Evolutionary conservation across 2,329 filamentous ascomycete genomes (phyloP).

Genomic region (Arthrobotrys megalospora): DNA sequence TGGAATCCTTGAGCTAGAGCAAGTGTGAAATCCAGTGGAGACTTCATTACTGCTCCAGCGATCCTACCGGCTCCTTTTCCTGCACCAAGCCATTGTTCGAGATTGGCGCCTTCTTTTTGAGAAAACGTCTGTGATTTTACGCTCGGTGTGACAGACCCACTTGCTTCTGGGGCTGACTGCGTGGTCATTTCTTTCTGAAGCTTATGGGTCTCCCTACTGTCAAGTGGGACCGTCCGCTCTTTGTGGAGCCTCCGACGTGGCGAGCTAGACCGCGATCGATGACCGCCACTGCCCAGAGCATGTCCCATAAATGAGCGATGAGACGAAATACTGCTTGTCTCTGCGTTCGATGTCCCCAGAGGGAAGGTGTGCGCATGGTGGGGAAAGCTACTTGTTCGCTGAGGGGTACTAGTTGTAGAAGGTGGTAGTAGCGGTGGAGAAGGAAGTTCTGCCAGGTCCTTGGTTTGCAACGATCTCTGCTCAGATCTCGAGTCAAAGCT

Average conservation of each 20-base stretch:
- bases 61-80: conserved; percentile 80
- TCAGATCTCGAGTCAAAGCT: conserved; percentile 45
- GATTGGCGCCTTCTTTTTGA: conserved; percentile 65
- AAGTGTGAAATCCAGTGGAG: conserved; percentile 87
- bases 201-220: conserved; percentile 16
- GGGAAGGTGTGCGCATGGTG: conserved; percentile 7
- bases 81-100: conserved; percentile 77
- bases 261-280: conserved; percentile 55
- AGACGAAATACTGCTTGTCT: conserved; percentile 10
- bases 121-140: conserved; percentile 2
- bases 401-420: background rate
- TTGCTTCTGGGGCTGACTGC: conserved; percentile 16
- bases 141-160: conserved; percentile 27
- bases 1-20: conserved; percentile 88
- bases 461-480: conserved; percentile 8
- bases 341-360: conserved; percentile 22
- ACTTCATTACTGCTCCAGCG: conserved; percentile 77
- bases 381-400: background rate
- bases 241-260: conserved; percentile 42
- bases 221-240: conserved; percentile 27
- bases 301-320: conserved; percentile 52
- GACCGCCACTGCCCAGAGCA: conserved; percentile 32
- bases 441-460: conserved; percentile 26
- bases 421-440: background rate
- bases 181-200: conserved; percentile 35